Conservation (phyloP, 768 basidiomycete species). For the Collybia mongolica region DNA sequence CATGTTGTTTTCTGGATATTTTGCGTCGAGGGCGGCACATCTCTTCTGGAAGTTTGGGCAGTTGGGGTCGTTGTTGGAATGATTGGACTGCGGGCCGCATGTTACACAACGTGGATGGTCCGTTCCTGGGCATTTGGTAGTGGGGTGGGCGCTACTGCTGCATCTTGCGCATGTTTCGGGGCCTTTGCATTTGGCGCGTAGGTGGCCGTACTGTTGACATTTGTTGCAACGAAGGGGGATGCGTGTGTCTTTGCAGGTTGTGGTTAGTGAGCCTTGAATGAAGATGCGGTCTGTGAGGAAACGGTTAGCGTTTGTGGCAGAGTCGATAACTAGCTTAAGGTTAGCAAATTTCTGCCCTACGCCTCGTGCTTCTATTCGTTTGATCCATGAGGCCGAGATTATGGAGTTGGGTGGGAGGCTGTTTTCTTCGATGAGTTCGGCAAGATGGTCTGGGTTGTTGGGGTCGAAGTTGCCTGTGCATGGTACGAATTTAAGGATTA, state of each 20-base stretch:
- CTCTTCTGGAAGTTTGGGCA: background rate
- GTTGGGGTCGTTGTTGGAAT: background rate
- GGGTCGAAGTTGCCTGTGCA: background rate
- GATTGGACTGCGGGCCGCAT: slow-evolving; percentile 5
- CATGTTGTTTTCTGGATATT: slow-evolving; percentile 6
- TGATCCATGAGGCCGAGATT: background rate
- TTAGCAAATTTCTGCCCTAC: background rate
- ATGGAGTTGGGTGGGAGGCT: background rate
- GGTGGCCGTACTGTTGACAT: slow-evolving; percentile 7
- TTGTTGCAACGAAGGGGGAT: slow-evolving; percentile 8
- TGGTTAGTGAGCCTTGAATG: background rate
- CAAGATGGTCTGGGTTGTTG: background rate
- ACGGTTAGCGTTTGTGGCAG: background rate
- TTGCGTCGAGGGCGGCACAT: background rate
- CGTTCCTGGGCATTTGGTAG: background rate
- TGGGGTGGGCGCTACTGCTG: background rate
- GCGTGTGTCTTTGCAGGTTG: background rate
- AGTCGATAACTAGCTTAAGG: background rate
- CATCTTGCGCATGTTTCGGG: background rate
- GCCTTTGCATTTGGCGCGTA: slow-evolving; percentile 1
- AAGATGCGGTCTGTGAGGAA: background rate
- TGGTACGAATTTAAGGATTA: background rate
- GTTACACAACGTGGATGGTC: background rate
- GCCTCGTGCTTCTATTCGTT: background rate
- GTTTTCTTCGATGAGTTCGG: background rate